phyloP scores from a whole-genome alignment of 2,329 filamentous ascomycete genomes.

The Cladophialophora exuberans region DNA sequence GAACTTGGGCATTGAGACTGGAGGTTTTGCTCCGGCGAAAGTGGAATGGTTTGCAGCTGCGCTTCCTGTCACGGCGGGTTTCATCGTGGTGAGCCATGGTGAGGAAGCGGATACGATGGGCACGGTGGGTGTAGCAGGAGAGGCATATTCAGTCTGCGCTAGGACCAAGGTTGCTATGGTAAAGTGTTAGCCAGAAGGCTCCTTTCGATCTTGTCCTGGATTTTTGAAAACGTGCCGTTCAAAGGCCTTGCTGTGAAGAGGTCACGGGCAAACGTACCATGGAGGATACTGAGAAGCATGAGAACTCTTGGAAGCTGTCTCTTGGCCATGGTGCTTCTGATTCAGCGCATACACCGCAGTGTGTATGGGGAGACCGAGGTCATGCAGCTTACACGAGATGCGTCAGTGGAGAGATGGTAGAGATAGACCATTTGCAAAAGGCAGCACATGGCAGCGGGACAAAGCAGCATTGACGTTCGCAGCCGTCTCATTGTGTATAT shows the following conservation, averaged over 20 bases:
- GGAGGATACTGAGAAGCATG: slow-evolving; percentile 1
- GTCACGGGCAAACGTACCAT: slow-evolving; percentile 11
- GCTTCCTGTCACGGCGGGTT: background rate
- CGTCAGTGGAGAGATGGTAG: background rate
- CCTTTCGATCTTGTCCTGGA: background rate
- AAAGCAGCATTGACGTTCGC: slow-evolving; percentile 11
- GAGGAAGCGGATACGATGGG: slow-evolving; percentile 5
- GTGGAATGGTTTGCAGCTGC: background rate
- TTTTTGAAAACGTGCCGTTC: slow-evolving; percentile 8
- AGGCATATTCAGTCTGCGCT: slow-evolving; percentile 1
- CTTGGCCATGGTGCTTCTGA: slow-evolving; percentile 6
- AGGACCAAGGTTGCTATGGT: background rate
- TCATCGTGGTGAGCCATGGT: slow-evolving; percentile 7
- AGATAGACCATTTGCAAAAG: too few species aligned
- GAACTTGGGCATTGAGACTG: too few species aligned
- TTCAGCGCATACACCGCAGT: too few species aligned
- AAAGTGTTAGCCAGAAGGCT: background rate
- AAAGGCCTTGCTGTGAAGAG: slow-evolving; percentile 5
- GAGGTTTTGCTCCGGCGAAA: background rate
- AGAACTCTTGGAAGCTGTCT: background rate
- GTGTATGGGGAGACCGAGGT: background rate
- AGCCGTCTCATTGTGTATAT: slow-evolving; percentile 2
- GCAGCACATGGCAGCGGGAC: background rate
- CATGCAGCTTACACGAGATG: background rate
- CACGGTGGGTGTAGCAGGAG: slow-evolving; percentile 10